These are phyloP conservation scores for Eimeria sp. DNA, from an alignment of 169 alveolate species.

Conservation along the genomic window DNA sequence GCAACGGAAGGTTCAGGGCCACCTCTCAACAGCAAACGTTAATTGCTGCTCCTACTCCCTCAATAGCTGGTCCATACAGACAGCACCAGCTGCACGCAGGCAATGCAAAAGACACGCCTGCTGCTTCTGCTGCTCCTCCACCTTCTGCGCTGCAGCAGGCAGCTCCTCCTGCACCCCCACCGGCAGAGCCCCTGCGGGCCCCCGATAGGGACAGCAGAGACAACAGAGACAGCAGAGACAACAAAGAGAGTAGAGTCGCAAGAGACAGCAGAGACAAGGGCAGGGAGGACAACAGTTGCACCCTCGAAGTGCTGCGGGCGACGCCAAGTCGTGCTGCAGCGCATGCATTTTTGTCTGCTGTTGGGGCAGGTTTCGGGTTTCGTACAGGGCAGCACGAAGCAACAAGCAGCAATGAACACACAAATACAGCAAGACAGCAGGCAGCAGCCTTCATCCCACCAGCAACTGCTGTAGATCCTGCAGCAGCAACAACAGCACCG, in stretches of 20 bases:
- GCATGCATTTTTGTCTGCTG: conserved; percentile 34
- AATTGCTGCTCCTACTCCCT: background rate
- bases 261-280: conserved; percentile 8
- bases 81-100: background rate
- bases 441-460: background rate
- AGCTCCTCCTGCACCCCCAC: too few species aligned
- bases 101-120: background rate
- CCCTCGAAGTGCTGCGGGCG: background rate
- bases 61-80: background rate
- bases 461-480: background rate
- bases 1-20: background rate
- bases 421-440: background rate
- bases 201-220: too few species aligned
- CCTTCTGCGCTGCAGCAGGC: background rate
- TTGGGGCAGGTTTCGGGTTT: conserved; percentile 5
- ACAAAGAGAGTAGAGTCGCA: background rate
- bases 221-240: too few species aligned
- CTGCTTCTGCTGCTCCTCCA: background rate
- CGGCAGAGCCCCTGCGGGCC: too few species aligned
- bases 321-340: conserved; percentile 33
- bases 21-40: background rate
- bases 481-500: background rate
- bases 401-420: background rate
- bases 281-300: background rate
- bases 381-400: background rate